These are phyloP conservation scores for Phytophthora kernoviae DNA, from an alignment of 352 stramenopile species.

Conservation along the genomic window DNA sequence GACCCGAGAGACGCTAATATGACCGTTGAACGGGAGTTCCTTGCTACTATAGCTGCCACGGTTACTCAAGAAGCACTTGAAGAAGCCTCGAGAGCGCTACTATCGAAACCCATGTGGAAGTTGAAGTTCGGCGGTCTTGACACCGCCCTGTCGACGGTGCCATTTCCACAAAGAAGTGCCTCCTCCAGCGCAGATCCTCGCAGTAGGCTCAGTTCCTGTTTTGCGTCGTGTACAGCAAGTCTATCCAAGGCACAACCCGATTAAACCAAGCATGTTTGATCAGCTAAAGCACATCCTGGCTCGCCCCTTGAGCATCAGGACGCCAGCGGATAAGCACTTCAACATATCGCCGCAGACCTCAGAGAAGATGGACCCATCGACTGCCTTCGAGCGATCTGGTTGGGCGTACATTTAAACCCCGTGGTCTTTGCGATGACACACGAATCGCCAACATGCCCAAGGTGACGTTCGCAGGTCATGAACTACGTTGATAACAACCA, in stretches of 20 bases:
- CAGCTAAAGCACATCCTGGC: conserved; percentile 73
- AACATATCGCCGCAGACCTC: conserved; percentile 16
- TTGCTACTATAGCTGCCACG: too few relatives aligned
- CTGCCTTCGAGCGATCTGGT: conserved; percentile 75
- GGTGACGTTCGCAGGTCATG: too few relatives aligned
- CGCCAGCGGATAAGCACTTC: conserved; percentile 36
- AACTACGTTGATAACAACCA: too few relatives aligned
- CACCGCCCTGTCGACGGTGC: background rate
- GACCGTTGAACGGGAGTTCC: too few relatives aligned
- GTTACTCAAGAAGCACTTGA: too few relatives aligned
- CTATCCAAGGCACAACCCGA: conserved; percentile 9
- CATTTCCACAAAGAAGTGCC: background rate
- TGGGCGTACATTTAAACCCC: conserved; percentile 77
- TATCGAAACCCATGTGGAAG: background rate
- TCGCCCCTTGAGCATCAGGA: conserved; percentile 22
- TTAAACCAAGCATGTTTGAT: conserved; percentile 56
- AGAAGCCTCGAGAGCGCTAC: too few relatives aligned
- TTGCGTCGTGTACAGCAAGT: conserved; percentile 26
- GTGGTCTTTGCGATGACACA: background rate
- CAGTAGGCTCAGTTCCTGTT: conserved; percentile 41
- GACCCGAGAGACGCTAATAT: too few relatives aligned
- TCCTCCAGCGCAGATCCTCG: background rate
- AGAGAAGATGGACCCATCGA: conserved; percentile 57
- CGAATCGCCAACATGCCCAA: background rate
- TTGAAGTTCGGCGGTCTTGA: background rate